phyloP scores from a whole-genome alignment of 257 asterid species.

The Linderniella brevidens region DNA sequence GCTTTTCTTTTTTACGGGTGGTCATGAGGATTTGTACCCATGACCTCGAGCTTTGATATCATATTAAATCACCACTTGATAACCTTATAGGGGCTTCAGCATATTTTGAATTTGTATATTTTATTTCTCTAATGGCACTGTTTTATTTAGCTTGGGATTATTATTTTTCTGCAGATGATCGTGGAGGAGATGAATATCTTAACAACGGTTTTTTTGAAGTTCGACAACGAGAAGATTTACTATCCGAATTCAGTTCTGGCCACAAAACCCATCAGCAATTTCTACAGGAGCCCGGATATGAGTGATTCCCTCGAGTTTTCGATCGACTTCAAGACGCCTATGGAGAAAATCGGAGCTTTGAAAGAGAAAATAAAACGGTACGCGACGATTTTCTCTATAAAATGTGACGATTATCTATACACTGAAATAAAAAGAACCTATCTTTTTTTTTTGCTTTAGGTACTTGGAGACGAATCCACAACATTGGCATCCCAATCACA shows the following conservation, averaged over 20 bases:
- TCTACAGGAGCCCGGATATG: slow-evolving; percentile 40
- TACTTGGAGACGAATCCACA: slow-evolving; percentile 58
- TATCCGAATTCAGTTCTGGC: slow-evolving; percentile 32
- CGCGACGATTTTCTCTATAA: slow-evolving; percentile 2
- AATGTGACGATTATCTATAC: not conserved
- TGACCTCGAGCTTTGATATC: too few relatives aligned
- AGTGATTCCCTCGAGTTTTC: slow-evolving; percentile 28
- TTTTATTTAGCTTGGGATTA: not conserved
- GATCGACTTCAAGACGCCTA: slow-evolving; percentile 28
- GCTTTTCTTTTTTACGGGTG: too few relatives aligned
- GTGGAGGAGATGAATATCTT: slow-evolving; percentile 45
- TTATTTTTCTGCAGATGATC: slow-evolving; percentile 17
- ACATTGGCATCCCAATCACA: slow-evolving; percentile 83
- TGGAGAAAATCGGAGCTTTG: slow-evolving; percentile 23
- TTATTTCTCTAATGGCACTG: not conserved
- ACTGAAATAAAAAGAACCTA: not conserved
- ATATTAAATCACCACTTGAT: too few relatives aligned
- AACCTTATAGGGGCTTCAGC: not conserved
- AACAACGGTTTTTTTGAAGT: slow-evolving; percentile 23
- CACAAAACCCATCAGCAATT: slow-evolving; percentile 30
- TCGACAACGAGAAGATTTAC: slow-evolving; percentile 26
- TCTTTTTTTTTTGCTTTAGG: slow-evolving; percentile 19
- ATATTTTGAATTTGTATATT: not conserved
- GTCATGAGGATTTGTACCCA: too few relatives aligned
- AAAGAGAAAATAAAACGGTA: slow-evolving; percentile 28